These are phyloP conservation scores for Orbilia brochopaga DNA, from an alignment of 2,329 filamentous ascomycete species.

Conservation along the genomic window DNA sequence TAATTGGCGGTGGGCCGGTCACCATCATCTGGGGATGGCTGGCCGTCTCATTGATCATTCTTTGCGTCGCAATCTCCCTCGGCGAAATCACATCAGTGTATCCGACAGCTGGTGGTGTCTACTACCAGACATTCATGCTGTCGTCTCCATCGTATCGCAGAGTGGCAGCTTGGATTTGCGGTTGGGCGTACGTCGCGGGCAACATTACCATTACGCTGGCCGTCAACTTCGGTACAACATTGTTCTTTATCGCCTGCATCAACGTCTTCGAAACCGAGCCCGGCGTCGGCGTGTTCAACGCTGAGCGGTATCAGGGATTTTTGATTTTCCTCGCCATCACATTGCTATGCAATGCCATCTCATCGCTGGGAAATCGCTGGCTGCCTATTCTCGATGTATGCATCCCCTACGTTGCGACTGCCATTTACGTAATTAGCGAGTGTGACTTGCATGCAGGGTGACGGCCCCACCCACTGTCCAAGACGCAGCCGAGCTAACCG, in stretches of 20 bases:
- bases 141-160: slow-evolving; percentile 67
- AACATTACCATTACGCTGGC: slow-evolving; percentile 83
- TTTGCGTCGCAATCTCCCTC: slow-evolving; percentile 73
- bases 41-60: slow-evolving; percentile 70
- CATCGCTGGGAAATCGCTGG: slow-evolving; percentile 64
- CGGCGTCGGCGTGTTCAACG: slow-evolving; percentile 61
- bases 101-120: slow-evolving; percentile 77
- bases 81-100: slow-evolving; percentile 78
- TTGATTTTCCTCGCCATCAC: slow-evolving; percentile 63
- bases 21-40: slow-evolving; percentile 77
- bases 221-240: slow-evolving; percentile 75
- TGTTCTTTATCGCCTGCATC: slow-evolving; percentile 65
- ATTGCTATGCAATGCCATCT: slow-evolving; percentile 62
- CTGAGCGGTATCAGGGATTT: slow-evolving; percentile 61
- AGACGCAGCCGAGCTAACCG: slow-evolving; percentile 32
- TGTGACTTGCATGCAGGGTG: not conserved
- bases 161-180: slow-evolving; percentile 72
- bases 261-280: slow-evolving; percentile 63
- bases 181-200: slow-evolving; percentile 77
- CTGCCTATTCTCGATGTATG: slow-evolving; percentile 70
- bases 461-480: slow-evolving; percentile 20
- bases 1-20: slow-evolving; percentile 70
- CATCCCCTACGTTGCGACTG: slow-evolving; percentile 52
- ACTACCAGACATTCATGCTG: slow-evolving; percentile 80
- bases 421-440: slow-evolving; percentile 49